Evolutionary conservation across 2,329 filamentous ascomycete genomes (phyloP).

Genomic region (Truncatella angustata): DNA sequence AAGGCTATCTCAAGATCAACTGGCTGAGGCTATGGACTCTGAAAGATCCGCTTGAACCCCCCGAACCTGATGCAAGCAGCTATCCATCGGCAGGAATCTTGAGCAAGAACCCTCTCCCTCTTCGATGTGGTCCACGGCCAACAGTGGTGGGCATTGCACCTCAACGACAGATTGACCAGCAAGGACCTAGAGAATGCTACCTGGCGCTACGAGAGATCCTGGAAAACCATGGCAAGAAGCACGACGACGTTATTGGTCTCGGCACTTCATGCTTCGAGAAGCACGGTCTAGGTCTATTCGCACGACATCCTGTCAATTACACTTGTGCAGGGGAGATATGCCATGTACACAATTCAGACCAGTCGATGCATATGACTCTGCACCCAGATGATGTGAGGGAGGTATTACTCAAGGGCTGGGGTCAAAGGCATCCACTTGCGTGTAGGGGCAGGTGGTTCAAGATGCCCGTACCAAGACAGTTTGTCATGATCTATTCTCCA

Average conservation of each 20-base stretch:
- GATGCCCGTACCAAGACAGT: constrained; percentile 70
- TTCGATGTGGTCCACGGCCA: constrained; percentile 56
- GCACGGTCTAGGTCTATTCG: constrained; percentile 75
- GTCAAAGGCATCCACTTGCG: constrained; percentile 67
- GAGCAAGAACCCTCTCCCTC: constrained; percentile 48
- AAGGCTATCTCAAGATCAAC: constrained; percentile 72
- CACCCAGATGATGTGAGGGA: constrained; percentile 75
- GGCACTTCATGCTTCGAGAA: constrained; percentile 79
- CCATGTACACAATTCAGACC: constrained; percentile 75
- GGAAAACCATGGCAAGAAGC: constrained; percentile 44
- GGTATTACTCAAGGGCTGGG: constrained; percentile 76
- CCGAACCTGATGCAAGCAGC: constrained; percentile 47
- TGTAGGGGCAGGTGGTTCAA: constrained; percentile 62
- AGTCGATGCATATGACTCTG: constrained; percentile 75
- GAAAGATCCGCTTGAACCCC: constrained; percentile 65
- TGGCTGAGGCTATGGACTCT: constrained; percentile 71
- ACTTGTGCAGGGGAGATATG: constrained; percentile 79
- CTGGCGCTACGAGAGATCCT: constrained; percentile 53
- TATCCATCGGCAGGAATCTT: constrained; percentile 61
- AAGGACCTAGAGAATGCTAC: constrained; percentile 53
- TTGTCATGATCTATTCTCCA: constrained; percentile 82
- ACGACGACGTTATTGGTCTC: constrained; percentile 51
- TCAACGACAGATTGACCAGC: constrained; percentile 47
- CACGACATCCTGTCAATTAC: constrained; percentile 61
- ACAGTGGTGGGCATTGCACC: constrained; percentile 14